Evolutionary conservation across 305 asterid species (phyloP).

Genomic region (Coffea humblotiana): DNA sequence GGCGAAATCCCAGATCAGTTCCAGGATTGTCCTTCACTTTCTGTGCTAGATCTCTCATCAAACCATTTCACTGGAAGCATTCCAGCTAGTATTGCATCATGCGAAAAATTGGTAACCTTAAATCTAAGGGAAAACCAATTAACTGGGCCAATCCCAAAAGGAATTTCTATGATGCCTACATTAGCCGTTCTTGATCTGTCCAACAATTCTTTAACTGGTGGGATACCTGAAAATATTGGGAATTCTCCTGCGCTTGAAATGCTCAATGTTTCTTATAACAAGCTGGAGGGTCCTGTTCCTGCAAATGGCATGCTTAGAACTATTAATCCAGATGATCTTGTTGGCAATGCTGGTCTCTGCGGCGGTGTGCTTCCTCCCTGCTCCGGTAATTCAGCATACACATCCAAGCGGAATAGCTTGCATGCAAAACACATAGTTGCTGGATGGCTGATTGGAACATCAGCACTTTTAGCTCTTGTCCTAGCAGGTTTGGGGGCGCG

Average conservation of each 20-base stretch:
- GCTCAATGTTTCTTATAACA: slow-evolving; percentile 70
- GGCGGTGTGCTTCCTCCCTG: slow-evolving; percentile 82
- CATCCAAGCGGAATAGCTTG: slow-evolving; percentile 34
- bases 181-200: slow-evolving; percentile 77
- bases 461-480: slow-evolving; percentile 47
- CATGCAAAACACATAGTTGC: slow-evolving; percentile 52
- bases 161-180: slow-evolving; percentile 65
- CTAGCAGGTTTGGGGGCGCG: slow-evolving; percentile 45
- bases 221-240: slow-evolving; percentile 72
- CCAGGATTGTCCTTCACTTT: slow-evolving; percentile 73
- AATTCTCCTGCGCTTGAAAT: slow-evolving; percentile 83
- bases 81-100: slow-evolving; percentile 76
- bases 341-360: slow-evolving; percentile 67
- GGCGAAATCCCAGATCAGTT: slow-evolving; percentile 85
- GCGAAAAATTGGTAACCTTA: slow-evolving; percentile 65
- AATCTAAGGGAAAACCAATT: slow-evolving; percentile 62
- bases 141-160: slow-evolving; percentile 60
- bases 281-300: slow-evolving; percentile 74
- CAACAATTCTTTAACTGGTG: slow-evolving; percentile 75
- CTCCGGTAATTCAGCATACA: slow-evolving; percentile 32
- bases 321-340: slow-evolving; percentile 68
- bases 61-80: slow-evolving; percentile 63
- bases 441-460: slow-evolving; percentile 67
- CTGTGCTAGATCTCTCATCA: slow-evolving; percentile 80
- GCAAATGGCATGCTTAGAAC: slow-evolving; percentile 73